A percentile compares a stretch with the other conserved stretches of the same genome.
phyloP scores from a whole-genome alignment of 1,139 yeast genomes.

The Saccharomyces uvarum region DNA sequence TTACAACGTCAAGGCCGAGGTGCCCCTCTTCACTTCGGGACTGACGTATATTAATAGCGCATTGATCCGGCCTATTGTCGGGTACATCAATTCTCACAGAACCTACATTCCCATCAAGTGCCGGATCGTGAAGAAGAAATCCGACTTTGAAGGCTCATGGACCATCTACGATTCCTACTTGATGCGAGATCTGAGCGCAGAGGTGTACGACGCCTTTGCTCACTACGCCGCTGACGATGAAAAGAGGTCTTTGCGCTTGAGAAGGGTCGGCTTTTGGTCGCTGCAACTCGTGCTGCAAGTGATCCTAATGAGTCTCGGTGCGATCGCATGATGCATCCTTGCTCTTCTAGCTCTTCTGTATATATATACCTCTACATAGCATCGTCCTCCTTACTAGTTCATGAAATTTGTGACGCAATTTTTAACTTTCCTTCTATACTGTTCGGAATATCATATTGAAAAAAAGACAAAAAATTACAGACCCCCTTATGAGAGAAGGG shows the following conservation, averaged over 20 bases:
- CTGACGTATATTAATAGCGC: conserved; percentile 86
- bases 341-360: not conserved
- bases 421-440: not conserved
- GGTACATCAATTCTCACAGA: conserved; percentile 81
- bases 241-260: conserved; percentile 60
- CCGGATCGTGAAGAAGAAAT: conserved; percentile 67
- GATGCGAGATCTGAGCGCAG: conserved; percentile 86
- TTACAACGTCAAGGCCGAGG: conserved; percentile 78
- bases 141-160: conserved; percentile 94
- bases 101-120: conserved; percentile 86
- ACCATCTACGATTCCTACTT: conserved; percentile 83
- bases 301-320: conserved; percentile 72
- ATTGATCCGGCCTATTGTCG: conserved; percentile 86
- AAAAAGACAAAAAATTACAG: not conserved
- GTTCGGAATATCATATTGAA: not conserved
- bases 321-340: conserved; percentile 33
- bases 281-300: conserved; percentile 76
- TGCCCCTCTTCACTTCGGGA: conserved; percentile 80
- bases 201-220: conserved; percentile 85
- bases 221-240: conserved; percentile 85
- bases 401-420: not conserved
- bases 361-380: not conserved
- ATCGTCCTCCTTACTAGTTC: not conserved
- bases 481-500: not conserved
- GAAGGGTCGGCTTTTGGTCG: conserved; percentile 90